A percentile compares a stretch with the other conserved stretches of the same genome.
Conservation (phyloP, 169 alveolate genomes). For the Besnoitia besnoiti region DNA sequence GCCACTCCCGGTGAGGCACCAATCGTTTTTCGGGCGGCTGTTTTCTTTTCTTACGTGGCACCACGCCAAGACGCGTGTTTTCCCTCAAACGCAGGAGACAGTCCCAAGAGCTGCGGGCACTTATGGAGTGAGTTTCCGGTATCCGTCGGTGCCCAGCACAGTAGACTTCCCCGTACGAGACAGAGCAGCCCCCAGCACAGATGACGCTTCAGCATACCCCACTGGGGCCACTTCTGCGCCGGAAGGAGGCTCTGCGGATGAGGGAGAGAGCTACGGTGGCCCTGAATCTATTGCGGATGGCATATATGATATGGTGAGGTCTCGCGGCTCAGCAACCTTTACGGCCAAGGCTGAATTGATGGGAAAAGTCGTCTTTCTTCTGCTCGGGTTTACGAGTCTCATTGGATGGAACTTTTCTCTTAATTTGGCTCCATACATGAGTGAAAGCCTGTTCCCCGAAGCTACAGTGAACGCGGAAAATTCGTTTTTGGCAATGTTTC, state of each 20-base stretch:
- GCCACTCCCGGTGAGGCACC: not conserved
- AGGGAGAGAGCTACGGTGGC: not conserved
- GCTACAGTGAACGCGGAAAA: conserved; percentile 14
- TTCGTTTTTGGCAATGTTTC: conserved; percentile 42
- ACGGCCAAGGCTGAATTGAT: not conserved
- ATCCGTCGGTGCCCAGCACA: not conserved
- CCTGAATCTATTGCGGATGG: not conserved
- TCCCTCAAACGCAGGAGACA: not conserved
- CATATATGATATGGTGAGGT: not conserved
- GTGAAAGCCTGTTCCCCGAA: not conserved
- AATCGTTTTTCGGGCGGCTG: not conserved
- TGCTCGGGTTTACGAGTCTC: conserved; percentile 36
- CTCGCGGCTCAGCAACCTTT: not conserved
- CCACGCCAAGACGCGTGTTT: not conserved
- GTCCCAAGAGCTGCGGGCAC: not conserved
- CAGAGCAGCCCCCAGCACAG: not conserved
- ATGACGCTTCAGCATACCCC: not conserved
- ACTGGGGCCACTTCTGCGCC: not conserved
- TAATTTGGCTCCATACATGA: conserved; percentile 42
- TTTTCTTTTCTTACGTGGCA: not conserved
- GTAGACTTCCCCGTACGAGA: not conserved
- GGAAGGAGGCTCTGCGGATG: not conserved
- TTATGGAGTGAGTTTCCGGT: not conserved
- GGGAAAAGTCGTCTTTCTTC: not conserved
- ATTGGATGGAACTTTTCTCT: conserved; percentile 41